phyloP scores from a whole-genome alignment of 306 rosid genomes.

The Cucurbita pepo region DNA sequence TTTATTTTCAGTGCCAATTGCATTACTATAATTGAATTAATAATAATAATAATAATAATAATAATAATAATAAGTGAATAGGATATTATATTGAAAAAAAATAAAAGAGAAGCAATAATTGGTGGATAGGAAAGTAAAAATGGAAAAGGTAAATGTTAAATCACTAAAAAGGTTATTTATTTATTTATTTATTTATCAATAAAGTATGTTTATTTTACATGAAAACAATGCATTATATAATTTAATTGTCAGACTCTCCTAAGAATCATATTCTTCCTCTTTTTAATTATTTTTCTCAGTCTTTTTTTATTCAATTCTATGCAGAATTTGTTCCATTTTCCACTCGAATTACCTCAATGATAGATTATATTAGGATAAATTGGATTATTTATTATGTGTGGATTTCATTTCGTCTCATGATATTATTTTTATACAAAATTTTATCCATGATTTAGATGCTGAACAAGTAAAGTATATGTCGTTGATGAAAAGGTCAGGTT shows the following conservation, averaged over 20 bases:
- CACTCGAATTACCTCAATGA: background rate
- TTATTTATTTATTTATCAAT: too few species aligned
- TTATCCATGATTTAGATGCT: too few species aligned
- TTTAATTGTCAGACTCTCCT: background rate
- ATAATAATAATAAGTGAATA: too few species aligned
- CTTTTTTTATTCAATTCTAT: background rate
- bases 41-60: too few species aligned
- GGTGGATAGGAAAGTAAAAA: background rate
- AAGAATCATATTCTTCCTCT: background rate
- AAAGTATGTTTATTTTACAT: too few species aligned
- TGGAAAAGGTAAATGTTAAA: background rate
- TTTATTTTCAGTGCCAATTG: background rate
- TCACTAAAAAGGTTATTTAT: background rate
- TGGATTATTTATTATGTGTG: background rate
- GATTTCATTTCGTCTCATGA: background rate
- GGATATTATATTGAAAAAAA: background rate
- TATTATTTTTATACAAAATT: background rate
- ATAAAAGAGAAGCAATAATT: background rate
- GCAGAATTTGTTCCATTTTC: background rate
- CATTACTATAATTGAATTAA: background rate
- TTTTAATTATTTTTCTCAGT: background rate
- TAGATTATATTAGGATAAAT: background rate
- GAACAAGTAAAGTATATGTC: too few species aligned
- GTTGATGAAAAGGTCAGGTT: too few species aligned
- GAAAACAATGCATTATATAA: background rate